Base-by-base conservation (phyloP, 345 rosid species). In the Eucalyptus decipiens region DNA sequence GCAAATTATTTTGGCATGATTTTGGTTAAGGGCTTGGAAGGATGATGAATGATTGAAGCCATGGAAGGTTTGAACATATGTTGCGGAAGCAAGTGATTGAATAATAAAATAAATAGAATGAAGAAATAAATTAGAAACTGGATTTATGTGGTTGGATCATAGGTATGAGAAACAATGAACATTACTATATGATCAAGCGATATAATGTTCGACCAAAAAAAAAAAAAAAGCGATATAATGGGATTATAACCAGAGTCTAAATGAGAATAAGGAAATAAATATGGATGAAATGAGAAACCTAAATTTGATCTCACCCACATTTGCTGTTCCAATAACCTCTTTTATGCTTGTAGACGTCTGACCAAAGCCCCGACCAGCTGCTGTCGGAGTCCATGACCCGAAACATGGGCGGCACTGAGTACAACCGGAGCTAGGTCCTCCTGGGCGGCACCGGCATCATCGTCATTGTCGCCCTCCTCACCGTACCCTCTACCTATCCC, bases 211-310 rank as follows among this genome's bases (percentile, higher is more conserved):
- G n/a, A n/a, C n/a, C n/a, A n/a, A n/a, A n/a, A n/a, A n/a, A n/a
- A n/a, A n/a, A n/a, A n/a, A n/a, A n/a, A n/a, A 21, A 52, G 0
- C 2, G 11, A 52, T 52, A 19, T 0, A 8, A 19, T 8, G 0
- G 7, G 1, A 52, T 51, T 50, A 50, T 17, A 50, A 50, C 1
- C 3, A 13, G 2, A 1, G 2, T 50, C 19, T 1, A 16, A 50
- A 50, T 16, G 18, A 50, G 52, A 50, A 50, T 17, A 16, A 50
- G 7, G 19, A 1, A 9, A 8, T 47, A 54, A 54, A 9, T 23
- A 54, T 54, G 60, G 11, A 9, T 7, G 28, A 54, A 54, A 0
- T 54, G 60, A 54, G 60, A 54, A 54, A 54, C 28, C 23, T 1
- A 21, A 54, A 23, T 23, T 21, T 23, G 60, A 23, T 54, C 60